phyloP scores from a whole-genome alignment of 352 stramenopile genomes.

The Aphanomyces invadans region DNA sequence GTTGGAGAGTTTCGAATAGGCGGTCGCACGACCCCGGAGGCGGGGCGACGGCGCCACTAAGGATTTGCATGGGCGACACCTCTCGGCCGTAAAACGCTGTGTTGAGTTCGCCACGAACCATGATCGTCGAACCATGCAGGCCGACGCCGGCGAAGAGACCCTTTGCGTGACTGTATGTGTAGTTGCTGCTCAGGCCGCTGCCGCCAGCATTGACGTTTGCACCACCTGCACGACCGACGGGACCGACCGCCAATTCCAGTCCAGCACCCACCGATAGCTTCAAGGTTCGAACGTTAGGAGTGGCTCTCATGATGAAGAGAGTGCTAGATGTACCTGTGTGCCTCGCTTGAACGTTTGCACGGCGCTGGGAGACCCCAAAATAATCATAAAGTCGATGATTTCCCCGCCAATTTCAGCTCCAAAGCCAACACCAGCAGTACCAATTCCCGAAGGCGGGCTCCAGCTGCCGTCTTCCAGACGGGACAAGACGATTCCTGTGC shows the following conservation, averaged over 20 bases:
- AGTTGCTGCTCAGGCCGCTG: constrained; percentile 72
- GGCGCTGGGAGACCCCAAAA: constrained; percentile 58
- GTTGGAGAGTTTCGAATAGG: constrained; percentile 60
- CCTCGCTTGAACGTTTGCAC: constrained; percentile 80
- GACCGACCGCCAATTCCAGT: constrained; percentile 65
- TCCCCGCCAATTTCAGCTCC: constrained; percentile 77
- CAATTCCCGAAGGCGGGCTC: constrained; percentile 77
- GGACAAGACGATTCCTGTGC: constrained; percentile 72
- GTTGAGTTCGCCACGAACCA: constrained; percentile 81
- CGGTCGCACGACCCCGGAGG: constrained; percentile 53
- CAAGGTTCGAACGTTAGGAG: not conserved
- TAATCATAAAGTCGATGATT: constrained; percentile 86
- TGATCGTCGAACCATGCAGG: constrained; percentile 75
- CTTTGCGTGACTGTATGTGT: constrained; percentile 82
- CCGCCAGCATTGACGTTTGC: constrained; percentile 72
- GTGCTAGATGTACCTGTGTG: constrained; percentile 39
- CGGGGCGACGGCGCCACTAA: constrained; percentile 62
- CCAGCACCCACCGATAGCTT: constrained; percentile 55
- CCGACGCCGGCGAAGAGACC: constrained; percentile 69
- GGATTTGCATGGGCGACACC: constrained; percentile 70
- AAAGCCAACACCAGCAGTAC: constrained; percentile 72
- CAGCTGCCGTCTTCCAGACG: constrained; percentile 74
- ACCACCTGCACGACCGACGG: constrained; percentile 54
- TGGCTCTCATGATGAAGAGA: not conserved
- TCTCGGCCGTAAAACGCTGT: constrained; percentile 75